Conservation (phyloP, 73 alveolate genomes). For the Stentor roeselii region DNA sequence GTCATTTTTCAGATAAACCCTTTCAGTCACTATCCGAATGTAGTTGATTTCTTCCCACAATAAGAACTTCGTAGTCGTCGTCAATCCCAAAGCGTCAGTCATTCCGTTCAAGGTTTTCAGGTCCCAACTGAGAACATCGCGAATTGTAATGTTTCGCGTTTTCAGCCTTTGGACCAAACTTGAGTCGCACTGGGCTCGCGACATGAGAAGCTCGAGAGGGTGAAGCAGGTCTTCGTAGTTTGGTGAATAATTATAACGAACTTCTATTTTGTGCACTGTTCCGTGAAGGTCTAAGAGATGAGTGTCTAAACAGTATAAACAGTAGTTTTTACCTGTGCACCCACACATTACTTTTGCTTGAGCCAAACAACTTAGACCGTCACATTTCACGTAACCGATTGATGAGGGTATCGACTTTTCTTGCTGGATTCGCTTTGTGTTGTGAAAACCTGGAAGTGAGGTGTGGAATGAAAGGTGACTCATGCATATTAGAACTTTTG, state of each 20-base stretch:
- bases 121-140: neutral
- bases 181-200: neutral
- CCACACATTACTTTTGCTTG: neutral
- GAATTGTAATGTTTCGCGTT: neutral
- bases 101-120: neutral
- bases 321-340: neutral
- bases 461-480: neutral
- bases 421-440: neutral
- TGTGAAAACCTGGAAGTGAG: neutral
- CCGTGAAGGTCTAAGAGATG: neutral
- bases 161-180: too few relatives aligned
- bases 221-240: neutral
- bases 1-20: neutral
- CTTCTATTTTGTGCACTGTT: neutral
- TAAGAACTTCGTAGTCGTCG: neutral
- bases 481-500: neutral
- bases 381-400: neutral
- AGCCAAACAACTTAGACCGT: neutral
- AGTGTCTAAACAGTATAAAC: neutral
- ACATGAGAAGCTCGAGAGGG: neutral
- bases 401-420: neutral
- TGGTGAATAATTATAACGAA: neutral
- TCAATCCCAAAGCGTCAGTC: neutral
- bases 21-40: neutral
- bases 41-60: conserved; percentile 6